Evolutionary conservation across 1,284 basidiomycete species (phyloP), one percentile per base, ranked within the genome.

Genomic region (Leccinum pachyderme): DNA sequence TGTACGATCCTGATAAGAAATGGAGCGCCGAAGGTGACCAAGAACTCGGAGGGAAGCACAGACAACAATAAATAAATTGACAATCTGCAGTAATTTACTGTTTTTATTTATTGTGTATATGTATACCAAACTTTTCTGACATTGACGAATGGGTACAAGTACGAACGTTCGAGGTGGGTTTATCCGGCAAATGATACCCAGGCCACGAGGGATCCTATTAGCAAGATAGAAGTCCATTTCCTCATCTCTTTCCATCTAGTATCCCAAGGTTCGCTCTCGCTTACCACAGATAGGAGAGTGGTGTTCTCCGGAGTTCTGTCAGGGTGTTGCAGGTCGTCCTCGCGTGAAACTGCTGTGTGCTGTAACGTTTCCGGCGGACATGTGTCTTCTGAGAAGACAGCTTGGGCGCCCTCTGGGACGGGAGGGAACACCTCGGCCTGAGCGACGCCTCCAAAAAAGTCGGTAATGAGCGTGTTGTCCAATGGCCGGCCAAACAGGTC

Each of bases 391-490:
- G 11, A 12, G 11, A 29, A 1, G 29, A 37, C 7, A 3, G 22
- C 24, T 13, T 33, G 53, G 1, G 5, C 13, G 5, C 22, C 29
- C 13, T 67, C 56, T n/a, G 57, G 46, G 3, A 41, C 13, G 41
- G 18, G 27, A 18, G 70, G 70, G 29, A 73, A 70, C 7, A 84
- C 74, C 63, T 97, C 93, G 0, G 90, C 92, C 56, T 90, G 87
- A 3, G 91, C 81, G 8, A 98, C 93, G 1, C 91, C 93, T 3
- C 96, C 96, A 63, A 99, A 93, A 71, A 99, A 99, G 73, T 98
- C 95, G 4, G 95, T 98, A 58, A 98, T 81, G 15, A 87, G 82
- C 0, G 90, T 83, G n/a, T 84, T 72, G 45, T 79, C 73, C 9
- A 95, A 76, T 2, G 82, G 74, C n/a, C 91, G 79, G 5, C 69